These are phyloP conservation scores for Hypoxylon fuscum DNA, from an alignment of 495 filamentous ascomycete genomes.

Conservation along the genomic window DNA sequence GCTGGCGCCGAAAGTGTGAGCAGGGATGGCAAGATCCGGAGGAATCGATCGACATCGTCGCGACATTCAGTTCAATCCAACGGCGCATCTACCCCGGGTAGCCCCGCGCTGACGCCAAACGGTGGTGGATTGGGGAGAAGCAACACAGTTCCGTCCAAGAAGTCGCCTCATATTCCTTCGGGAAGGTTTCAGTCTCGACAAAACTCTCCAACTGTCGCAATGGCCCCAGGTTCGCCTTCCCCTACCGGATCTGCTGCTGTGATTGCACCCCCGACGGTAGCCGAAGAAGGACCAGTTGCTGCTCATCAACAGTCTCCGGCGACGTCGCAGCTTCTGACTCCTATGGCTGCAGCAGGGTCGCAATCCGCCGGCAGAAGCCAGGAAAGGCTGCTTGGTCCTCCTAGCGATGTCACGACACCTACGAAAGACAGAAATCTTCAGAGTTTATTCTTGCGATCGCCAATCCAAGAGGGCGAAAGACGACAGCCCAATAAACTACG, in stretches of 20 bases:
- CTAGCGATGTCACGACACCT: constrained; percentile 65
- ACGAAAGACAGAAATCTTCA: constrained; percentile 73
- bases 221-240: constrained; percentile 39
- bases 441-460: constrained; percentile 74
- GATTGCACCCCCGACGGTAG: constrained; percentile 41
- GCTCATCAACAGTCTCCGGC: constrained; percentile 36
- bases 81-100: constrained; percentile 74
- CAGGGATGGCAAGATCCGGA: constrained; percentile 77
- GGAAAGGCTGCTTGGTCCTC: constrained; percentile 55
- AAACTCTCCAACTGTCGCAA: constrained; percentile 37
- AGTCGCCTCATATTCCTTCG: constrained; percentile 74
- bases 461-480: constrained; percentile 67
- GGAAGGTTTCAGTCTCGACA: constrained; percentile 63
- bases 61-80: constrained; percentile 77
- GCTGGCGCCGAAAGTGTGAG: constrained; percentile 85
- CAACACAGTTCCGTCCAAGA: constrained; percentile 95
- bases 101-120: constrained; percentile 65
- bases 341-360: constrained; percentile 28
- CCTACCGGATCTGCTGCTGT: constrained; percentile 28
- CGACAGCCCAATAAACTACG: constrained; percentile 84
- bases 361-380: constrained; percentile 54
- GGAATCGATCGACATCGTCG: constrained; percentile 78
- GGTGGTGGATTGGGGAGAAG: constrained; percentile 79
- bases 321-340: constrained; percentile 31
- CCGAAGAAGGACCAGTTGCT: constrained; percentile 24